Evolutionary conservation across 2,329 filamentous ascomycete genomes (phyloP).

Genomic region (Penicillium brevicompactum): DNA sequence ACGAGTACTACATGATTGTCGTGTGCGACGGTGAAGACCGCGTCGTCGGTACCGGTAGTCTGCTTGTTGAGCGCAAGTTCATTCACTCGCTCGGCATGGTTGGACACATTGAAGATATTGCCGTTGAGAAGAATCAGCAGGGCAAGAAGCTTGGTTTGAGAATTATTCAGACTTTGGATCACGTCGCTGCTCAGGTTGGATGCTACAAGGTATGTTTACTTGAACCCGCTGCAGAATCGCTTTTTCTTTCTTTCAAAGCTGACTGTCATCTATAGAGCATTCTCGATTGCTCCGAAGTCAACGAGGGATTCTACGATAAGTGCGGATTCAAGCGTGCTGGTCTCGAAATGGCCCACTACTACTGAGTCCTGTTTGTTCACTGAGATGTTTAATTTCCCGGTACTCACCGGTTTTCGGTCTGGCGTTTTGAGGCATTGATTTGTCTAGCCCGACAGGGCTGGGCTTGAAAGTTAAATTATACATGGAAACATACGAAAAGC

Average conservation of each 20-base stretch:
- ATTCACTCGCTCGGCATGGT: slow-evolving; percentile 59
- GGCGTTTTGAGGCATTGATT: slow-evolving; percentile 20
- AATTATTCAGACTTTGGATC: slow-evolving; percentile 92
- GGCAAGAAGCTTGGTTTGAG: slow-evolving; percentile 93
- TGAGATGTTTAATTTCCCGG: slow-evolving; percentile 8
- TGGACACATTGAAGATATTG: slow-evolving; percentile 97
- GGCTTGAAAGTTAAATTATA: slow-evolving; percentile 6
- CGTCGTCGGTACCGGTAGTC: slow-evolving; percentile 86
- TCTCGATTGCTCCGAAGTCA: slow-evolving; percentile 91
- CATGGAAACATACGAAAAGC: neutral
- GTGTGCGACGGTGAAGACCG: slow-evolving; percentile 71
- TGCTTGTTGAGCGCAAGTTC: slow-evolving; percentile 88
- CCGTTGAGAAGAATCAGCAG: slow-evolving; percentile 91
- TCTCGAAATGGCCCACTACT: slow-evolving; percentile 96
- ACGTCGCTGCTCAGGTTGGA: slow-evolving; percentile 80
- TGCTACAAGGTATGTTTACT: slow-evolving; percentile 74
- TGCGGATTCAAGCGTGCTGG: slow-evolving; percentile 92
- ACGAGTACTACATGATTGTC: slow-evolving; percentile 83
- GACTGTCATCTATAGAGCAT: slow-evolving; percentile 66
- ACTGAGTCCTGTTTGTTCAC: slow-evolving; percentile 42
- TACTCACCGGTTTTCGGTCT: slow-evolving; percentile 7
- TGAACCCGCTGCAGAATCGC: slow-evolving; percentile 3
- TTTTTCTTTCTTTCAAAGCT: slow-evolving; percentile 1
- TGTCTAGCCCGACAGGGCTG: slow-evolving; percentile 6
- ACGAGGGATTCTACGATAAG: slow-evolving; percentile 98